Base-by-base conservation (phyloP, 371 early-diverging fungal genomes). In the Mucor sp. region DNA sequence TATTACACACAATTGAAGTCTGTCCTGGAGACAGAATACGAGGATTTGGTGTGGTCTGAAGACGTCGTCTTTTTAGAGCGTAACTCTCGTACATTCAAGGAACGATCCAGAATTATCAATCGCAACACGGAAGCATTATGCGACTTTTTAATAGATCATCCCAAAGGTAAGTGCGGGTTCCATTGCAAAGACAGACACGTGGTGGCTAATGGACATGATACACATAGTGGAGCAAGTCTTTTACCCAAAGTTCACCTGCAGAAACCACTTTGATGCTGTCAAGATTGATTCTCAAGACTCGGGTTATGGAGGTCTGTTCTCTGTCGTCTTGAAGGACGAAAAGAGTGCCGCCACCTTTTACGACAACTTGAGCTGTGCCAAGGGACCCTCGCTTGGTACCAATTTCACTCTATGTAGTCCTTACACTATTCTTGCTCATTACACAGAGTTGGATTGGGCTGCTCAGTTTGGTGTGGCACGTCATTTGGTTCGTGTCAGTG, bases 331-430 rank as follows among this genome's bases (percentile, higher is more conserved):
- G 58, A 74, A 87, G 15, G 76, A 77, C 33, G 86, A 89, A 59
- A 72, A 75, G 6, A 82, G 83, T 3, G 90, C 97, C 0, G 67
- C 74, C 15, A 69, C 73, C 41, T 97, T 98, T 77, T 98, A 90
- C 77, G 96, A 98, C 78, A 69, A 80, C 19, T 74, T 98, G 33
- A 72, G 82, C 5, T 88, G 88, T 67, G 89, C 90, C 62, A 98
- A 98, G 74, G 99, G 99, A 0, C 98, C 98, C 17, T 95, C 95
- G 0, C 85, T 98, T 27, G 99, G 99, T 3, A 97, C 97, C 47
- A 97, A 95, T 82, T 98, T 97, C 72, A 98, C 99, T 6, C 83
- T 98, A 50, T 94, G 88, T 6, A 92, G 94, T 65, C 97, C 98
- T 6, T 98, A 97, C 73, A 93, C 97, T 2, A 90, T 98, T 11